phyloP scores from a whole-genome alignment of 108 stramenopile genomes.

The Poteriospumella lacustris region DNA sequence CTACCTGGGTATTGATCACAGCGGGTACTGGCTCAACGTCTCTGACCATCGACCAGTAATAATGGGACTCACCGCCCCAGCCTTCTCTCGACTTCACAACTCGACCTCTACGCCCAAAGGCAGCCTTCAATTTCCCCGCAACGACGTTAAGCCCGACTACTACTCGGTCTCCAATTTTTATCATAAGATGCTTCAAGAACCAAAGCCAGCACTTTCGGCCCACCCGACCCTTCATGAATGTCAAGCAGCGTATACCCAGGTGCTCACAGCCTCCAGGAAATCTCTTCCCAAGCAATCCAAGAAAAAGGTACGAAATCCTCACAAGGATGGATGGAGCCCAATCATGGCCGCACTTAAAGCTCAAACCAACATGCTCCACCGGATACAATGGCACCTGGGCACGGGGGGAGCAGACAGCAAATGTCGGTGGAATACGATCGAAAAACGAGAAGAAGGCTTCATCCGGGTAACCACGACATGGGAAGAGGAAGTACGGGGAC shows the following conservation, averaged over 20 bases:
- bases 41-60: neutral
- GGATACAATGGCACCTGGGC: neutral
- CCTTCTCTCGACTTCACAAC: neutral
- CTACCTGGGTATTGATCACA: conserved; percentile 2
- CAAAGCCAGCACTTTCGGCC: neutral
- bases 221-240: neutral
- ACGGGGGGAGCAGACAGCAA: neutral
- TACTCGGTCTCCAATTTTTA: neutral
- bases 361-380: neutral
- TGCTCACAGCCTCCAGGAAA: neutral
- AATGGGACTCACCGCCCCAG: neutral
- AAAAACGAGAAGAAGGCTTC: neutral
- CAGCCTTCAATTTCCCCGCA: neutral
- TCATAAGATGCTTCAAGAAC: neutral
- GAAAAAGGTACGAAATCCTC: neutral
- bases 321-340: neutral
- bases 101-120: neutral
- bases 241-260: neutral
- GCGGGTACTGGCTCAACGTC: neutral
- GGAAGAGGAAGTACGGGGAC: neutral
- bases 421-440: neutral
- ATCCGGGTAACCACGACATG: neutral
- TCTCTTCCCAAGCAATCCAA: neutral
- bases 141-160: neutral
- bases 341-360: neutral